Base-by-base conservation (phyloP, 2,329 filamentous ascomycete species). In the Ascochyta pisi region DNA sequence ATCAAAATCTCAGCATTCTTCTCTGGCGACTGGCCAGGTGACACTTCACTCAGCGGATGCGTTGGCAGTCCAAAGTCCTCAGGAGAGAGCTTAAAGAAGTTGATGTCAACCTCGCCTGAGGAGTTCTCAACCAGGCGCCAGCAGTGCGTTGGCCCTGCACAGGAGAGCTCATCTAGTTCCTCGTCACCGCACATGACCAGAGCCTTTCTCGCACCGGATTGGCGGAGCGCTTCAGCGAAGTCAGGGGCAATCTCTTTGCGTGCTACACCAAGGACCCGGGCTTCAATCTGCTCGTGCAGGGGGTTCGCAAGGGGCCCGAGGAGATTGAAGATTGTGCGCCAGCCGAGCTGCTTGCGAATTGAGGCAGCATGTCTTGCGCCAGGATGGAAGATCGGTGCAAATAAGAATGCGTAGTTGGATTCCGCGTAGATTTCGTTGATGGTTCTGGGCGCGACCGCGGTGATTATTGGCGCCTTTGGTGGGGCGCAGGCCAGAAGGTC, bases 321-420 rank as follows among this genome's bases (percentile, higher is more conserved):
- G 15, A 99, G 86, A 78, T 99, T 99, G 86, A 99, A 99, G 65
- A 99, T 94, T 2, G 95, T 99, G 67, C 95, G 87, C 83, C 95
- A 94, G 55, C 94, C 94, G 22, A 99, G 85, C 73, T 96, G 90
- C 71, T 87, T 90, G 60, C 95, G 89, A 62, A 97, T 88, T 2
- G 89, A 86, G 4, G 92, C 92, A 35, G 95, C 92, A 75, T 93
- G 89, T 73, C 87, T 89, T 89, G 98, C 97, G 43, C 92, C 94
- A 0, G 92, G 92, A 78, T 99, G 95, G 83, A 97, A 99, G 64
- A 95, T 90, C 35, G 95, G 94, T 0, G 95, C 95, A 73, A 95
- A 98, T 27, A 99, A 84, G 78, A 99, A 99, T 61, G 90, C 90
- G 79, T 98, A 99, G 79, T 96, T 97, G 60, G 89, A 90, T 54